Conservation (phyloP, 805 yeast genomes). For the Metschnikowia hibisci region DNA sequence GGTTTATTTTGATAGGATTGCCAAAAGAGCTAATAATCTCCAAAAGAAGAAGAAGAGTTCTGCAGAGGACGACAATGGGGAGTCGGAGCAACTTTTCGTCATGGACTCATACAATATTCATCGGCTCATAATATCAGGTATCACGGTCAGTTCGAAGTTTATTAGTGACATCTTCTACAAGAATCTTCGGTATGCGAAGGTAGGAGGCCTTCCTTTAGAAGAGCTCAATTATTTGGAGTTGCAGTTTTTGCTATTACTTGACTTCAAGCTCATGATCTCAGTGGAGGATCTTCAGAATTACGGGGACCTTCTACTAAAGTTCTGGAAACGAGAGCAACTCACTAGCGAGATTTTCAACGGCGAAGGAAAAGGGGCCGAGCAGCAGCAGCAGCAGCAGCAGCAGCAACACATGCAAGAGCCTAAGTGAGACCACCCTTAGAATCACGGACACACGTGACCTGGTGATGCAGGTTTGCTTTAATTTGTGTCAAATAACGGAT, state of each 20-base stretch:
- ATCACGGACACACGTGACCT: neutral
- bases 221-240: slow-evolving; percentile 90
- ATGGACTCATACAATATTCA: slow-evolving; percentile 97
- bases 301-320: slow-evolving; percentile 79
- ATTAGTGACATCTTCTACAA: slow-evolving; percentile 93
- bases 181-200: slow-evolving; percentile 89
- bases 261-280: slow-evolving; percentile 81
- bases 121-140: slow-evolving; percentile 87
- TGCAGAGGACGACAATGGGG: slow-evolving; percentile 19
- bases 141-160: slow-evolving; percentile 92
- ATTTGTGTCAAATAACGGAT: neutral
- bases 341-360: slow-evolving; percentile 32
- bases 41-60: slow-evolving; percentile 25
- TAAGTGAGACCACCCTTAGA: neutral
- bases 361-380: slow-evolving; percentile 2
- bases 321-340: slow-evolving; percentile 72
- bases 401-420: neutral
- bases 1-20: slow-evolving; percentile 92
- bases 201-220: slow-evolving; percentile 90
- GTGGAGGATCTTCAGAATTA: slow-evolving; percentile 88
- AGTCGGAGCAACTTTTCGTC: slow-evolving; percentile 66
- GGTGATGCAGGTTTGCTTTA: neutral
- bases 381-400: slow-evolving; percentile 2
- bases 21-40: slow-evolving; percentile 68
- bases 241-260: slow-evolving; percentile 78